Evolutionary conservation across 2,329 filamentous ascomycete species (phyloP).

Genomic region (Seiridium cupressi): DNA sequence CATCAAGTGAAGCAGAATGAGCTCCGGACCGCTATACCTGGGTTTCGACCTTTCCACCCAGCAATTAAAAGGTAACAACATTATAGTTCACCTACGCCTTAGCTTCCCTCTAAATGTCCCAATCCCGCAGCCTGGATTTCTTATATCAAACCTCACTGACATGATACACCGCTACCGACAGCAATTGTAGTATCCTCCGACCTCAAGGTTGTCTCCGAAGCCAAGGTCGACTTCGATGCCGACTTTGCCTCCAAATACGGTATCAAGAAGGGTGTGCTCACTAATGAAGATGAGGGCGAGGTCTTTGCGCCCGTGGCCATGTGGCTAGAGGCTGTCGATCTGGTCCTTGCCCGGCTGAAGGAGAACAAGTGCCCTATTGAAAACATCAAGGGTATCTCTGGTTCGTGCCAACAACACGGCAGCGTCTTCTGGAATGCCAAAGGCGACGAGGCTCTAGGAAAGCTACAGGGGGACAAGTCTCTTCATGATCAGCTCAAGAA

Average conservation of each 20-base stretch:
- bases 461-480: constrained; percentile 56
- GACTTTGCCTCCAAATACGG: constrained; percentile 73
- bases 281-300: constrained; percentile 78
- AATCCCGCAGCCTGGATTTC: not conserved
- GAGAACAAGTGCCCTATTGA: constrained; percentile 69
- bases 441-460: constrained; percentile 63
- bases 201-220: constrained; percentile 76
- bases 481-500: constrained; percentile 70
- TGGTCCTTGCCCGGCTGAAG: constrained; percentile 73
- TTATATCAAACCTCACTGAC: not conserved
- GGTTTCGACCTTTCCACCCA: constrained; percentile 97
- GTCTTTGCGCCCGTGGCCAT: constrained; percentile 91
- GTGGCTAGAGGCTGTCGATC: constrained; percentile 91
- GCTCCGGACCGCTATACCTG: constrained; percentile 67
- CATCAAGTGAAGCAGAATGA: constrained; percentile 25
- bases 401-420: constrained; percentile 95
- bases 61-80: constrained; percentile 76
- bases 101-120: constrained; percentile 1
- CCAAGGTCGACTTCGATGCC: constrained; percentile 92
- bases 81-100: not conserved
- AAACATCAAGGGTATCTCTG: constrained; percentile 78
- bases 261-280: constrained; percentile 83
- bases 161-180: constrained; percentile 29
- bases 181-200: constrained; percentile 81
- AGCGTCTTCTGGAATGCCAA: constrained; percentile 87